Percentiles rank a stretch among this genome's conserved stretches.
Conservation (phyloP, 2,329 filamentous ascomycete species). For the Aspergillus fischeri region DNA sequence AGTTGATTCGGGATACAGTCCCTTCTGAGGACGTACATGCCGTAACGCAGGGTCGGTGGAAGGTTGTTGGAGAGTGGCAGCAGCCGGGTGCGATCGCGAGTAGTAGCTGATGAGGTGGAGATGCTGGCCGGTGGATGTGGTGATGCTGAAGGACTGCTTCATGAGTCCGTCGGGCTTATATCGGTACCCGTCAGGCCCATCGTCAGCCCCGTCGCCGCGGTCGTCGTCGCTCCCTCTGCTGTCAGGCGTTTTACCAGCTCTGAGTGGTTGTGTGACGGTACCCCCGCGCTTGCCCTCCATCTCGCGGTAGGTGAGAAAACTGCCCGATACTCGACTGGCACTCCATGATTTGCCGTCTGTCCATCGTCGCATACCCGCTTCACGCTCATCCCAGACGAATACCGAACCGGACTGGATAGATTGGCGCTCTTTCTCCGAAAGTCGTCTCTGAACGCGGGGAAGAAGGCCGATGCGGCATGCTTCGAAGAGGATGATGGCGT, state of each 20-base stretch:
- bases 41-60: constrained; percentile 74
- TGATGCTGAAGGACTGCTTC: constrained; percentile 99
- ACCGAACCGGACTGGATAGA: constrained; percentile 95
- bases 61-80: constrained; percentile 72
- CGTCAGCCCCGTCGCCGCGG: constrained; percentile 64
- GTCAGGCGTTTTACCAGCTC: constrained; percentile 74
- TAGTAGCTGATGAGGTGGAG: constrained; percentile 98
- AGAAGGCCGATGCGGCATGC: constrained; percentile 85
- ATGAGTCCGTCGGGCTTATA: constrained; percentile 96
- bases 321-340: constrained; percentile 92
- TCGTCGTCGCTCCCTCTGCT: constrained; percentile 80
- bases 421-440: constrained; percentile 96
- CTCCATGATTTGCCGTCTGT: constrained; percentile 99
- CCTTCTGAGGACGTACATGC: constrained; percentile 81
- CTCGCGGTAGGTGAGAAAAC: constrained; percentile 94
- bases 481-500: constrained; percentile 98
- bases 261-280: constrained; percentile 58
- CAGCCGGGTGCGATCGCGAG: constrained; percentile 69
- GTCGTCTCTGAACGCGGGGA: constrained; percentile 82
- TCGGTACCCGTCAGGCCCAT: constrained; percentile 78
- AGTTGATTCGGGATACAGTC: constrained; percentile 95
- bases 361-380: constrained; percentile 97
- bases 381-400: constrained; percentile 99
- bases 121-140: constrained; percentile 82
- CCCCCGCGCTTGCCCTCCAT: constrained; percentile 98